These are phyloP conservation scores for Curvularia spicifera DNA, from an alignment of 2,329 filamentous ascomycete genomes.

Conservation along the genomic window DNA sequence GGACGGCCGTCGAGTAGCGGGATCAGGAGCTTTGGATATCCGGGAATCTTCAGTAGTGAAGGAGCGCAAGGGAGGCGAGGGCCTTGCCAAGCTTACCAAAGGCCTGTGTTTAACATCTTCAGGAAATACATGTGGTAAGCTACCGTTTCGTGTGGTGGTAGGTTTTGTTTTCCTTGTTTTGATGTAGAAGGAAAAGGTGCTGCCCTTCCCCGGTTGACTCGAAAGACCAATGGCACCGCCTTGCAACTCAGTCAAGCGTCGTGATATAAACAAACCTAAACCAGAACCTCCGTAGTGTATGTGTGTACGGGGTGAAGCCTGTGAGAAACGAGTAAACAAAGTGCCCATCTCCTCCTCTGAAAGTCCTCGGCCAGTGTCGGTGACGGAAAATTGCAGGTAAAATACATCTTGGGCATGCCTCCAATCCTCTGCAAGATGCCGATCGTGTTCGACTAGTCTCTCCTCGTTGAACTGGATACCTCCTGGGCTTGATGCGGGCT, in stretches of 20 bases:
- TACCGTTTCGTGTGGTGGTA: constrained; percentile 21
- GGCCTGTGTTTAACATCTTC: constrained; percentile 33
- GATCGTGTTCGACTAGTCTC: constrained; percentile 28
- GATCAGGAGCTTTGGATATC: constrained; percentile 1
- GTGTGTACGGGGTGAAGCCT: constrained; percentile 43
- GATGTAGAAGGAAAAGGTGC: constrained; percentile 45
- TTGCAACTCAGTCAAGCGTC: constrained; percentile 42
- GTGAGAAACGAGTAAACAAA: constrained; percentile 43
- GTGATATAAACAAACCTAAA: constrained; percentile 44
- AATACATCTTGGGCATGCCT: constrained; percentile 33
- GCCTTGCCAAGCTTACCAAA: constrained; percentile 11
- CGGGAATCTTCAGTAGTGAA: background rate
- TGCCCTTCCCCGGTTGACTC: constrained; percentile 32
- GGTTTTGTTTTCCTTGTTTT: constrained; percentile 28
- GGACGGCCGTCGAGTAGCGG: constrained; percentile 1
- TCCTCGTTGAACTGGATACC: constrained; percentile 39
- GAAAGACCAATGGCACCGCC: constrained; percentile 42
- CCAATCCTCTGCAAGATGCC: constrained; percentile 42
- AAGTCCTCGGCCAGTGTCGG: constrained; percentile 52
- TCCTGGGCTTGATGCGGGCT: constrained; percentile 41
- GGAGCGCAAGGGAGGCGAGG: constrained; percentile 9
- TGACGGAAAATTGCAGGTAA: constrained; percentile 47
- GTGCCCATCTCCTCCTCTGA: constrained; percentile 43
- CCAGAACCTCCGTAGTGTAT: constrained; percentile 51
- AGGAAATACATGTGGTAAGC: constrained; percentile 25